Base-by-base conservation (phyloP, 306 rosid species). In the Vigna radiata region DNA sequence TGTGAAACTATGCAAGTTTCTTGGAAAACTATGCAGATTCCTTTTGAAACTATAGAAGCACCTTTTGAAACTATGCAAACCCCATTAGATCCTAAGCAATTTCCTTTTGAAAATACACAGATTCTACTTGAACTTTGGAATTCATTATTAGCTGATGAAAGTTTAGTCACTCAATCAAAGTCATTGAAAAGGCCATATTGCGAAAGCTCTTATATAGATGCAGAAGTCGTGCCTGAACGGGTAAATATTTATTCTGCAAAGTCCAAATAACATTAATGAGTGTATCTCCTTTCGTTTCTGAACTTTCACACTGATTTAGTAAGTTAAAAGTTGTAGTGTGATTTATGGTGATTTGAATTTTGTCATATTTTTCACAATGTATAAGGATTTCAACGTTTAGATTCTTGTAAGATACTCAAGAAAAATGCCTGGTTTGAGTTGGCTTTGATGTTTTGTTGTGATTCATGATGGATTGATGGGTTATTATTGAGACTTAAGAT, bases 161-260 rank as follows among this genome's bases (percentile, higher is more conserved):
- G 3, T 29, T 29, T 29, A 4, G 5, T 29, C 33, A 29, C 4
- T 29, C 33, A 29, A 29, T 29, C 74, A 0, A 18, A 59, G 65
- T 17, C 86, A 19, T 47, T 50, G 37, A 62, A 0, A 49, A 61
- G 21, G 77, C 53, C 58, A 18, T 76, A 55, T 71, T 54, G 8
- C 60, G 56, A 14, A 47, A 81, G 68, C 79, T 84, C 86, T 75
- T 88, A 74, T 78, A 72, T 77, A 7, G 85, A 76, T 64, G 58
- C 72, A 7, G 90, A 92, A 58, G 74, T 67, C 11, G 36, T 18
- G 52, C 64, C 41, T 39, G 36, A 14, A 73, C 56, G 2, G 90
- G 92, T 93, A 89, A 80, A 62, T 25, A 68, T 41, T 17, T 71
- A 64, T 13, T 46, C 33, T 48, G 44, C 70, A 21, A 14, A 47